phyloP scores from a whole-genome alignment of 148 eudicot species.

The Pharnaceum exiguum region DNA sequence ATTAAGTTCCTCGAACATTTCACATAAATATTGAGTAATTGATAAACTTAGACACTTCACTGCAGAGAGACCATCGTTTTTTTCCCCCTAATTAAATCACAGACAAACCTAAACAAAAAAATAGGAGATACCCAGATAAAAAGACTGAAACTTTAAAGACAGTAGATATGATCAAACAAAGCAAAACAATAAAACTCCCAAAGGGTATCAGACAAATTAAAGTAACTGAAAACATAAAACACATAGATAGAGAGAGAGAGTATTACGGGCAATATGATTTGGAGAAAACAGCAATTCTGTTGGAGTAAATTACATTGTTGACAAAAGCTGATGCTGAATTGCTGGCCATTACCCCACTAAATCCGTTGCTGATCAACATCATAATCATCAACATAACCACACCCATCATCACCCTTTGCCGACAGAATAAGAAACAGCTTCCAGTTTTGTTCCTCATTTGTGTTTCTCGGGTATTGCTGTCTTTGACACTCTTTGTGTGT shows the following conservation, averaged over 20 bases:
- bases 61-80: no score
- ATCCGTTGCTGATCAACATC: slow-evolving; percentile 13
- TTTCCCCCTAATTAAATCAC: no score
- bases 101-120: no score
- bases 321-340: slow-evolving; percentile 84
- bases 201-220: no score
- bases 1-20: no score
- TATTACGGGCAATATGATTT: slow-evolving; percentile 93
- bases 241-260: slow-evolving; percentile 10
- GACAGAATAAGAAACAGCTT: background rate
- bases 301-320: slow-evolving; percentile 77
- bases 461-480: background rate
- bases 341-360: slow-evolving; percentile 39
- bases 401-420: slow-evolving; percentile 1
- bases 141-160: no score
- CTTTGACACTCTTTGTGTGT: background rate
- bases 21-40: no score
- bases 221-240: background rate
- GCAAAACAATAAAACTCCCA: no score
- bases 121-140: background rate
- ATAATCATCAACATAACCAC: slow-evolving; percentile 17
- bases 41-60: no score
- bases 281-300: slow-evolving; percentile 85
- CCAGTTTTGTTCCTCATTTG: background rate
- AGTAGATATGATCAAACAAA: background rate